Conservation (phyloP, 2,329 filamentous ascomycete genomes). For the Epichloe brachyelytri region DNA sequence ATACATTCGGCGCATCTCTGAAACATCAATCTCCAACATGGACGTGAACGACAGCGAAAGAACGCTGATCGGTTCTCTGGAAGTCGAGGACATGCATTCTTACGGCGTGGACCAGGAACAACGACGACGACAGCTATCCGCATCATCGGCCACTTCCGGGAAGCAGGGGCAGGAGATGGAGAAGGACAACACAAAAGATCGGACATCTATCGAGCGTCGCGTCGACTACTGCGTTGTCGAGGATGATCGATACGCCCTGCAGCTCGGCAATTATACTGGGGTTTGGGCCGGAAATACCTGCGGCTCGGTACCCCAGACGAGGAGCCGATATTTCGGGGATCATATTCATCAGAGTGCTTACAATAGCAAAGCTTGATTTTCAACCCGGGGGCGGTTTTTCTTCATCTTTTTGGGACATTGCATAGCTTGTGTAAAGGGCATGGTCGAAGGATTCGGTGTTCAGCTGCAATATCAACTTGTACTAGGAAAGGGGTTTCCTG, state of each 20-base stretch:
- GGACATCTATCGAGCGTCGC: slow-evolving; percentile 6
- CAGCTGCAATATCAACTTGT: neutral
- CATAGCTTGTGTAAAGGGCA: neutral
- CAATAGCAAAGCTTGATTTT: neutral
- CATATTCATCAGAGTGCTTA: slow-evolving; percentile 9
- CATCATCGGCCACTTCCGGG: neutral
- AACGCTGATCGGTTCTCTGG: slow-evolving; percentile 2
- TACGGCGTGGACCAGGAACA: neutral
- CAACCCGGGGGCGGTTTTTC: no score
- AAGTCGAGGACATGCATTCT: neutral
- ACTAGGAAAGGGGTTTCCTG: neutral
- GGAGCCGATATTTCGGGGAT: slow-evolving; percentile 11
- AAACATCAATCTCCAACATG: neutral
- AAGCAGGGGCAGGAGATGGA: neutral
- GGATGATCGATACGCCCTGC: slow-evolving; percentile 2
- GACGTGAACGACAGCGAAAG: slow-evolving; percentile 5
- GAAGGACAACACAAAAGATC: neutral
- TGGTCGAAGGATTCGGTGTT: neutral
- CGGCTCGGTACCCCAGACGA: slow-evolving; percentile 5
- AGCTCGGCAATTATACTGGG: slow-evolving; percentile 12
- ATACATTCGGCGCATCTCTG: neutral
- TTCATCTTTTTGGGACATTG: neutral
- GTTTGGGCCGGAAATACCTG: slow-evolving; percentile 9
- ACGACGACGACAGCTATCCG: neutral
- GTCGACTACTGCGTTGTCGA: slow-evolving; percentile 8